phyloP scores from a whole-genome alignment of 768 basidiomycete genomes.

The Podaxis sp. region DNA sequence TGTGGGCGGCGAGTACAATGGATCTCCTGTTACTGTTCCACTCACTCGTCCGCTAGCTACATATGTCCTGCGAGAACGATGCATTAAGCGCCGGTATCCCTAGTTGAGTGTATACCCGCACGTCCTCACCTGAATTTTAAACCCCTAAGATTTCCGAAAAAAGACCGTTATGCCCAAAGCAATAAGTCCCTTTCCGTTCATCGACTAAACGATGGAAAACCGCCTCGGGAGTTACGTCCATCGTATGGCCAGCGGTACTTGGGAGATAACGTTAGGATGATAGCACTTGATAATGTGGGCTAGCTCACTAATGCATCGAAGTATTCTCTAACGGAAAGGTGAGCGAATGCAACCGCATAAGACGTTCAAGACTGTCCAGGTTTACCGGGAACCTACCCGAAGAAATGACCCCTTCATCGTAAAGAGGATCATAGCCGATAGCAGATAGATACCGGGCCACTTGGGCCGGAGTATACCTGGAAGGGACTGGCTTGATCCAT shows the following conservation, averaged over 20 bases:
- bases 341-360: conserved; percentile 28
- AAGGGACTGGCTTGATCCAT: conserved; percentile 24
- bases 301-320: conserved; percentile 35
- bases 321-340: conserved; percentile 38
- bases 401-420: conserved; percentile 18
- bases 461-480: conserved; percentile 22
- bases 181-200: conserved; percentile 25
- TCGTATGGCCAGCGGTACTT: conserved; percentile 24
- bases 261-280: neutral
- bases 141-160: conserved; percentile 26
- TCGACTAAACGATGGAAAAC: conserved; percentile 22
- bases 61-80: conserved; percentile 22
- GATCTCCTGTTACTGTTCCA: conserved; percentile 5
- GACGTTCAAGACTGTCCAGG: conserved; percentile 24
- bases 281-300: neutral
- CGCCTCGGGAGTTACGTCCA: conserved; percentile 25
- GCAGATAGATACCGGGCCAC: conserved; percentile 23
- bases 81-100: neutral
- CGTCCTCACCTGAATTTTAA: conserved; percentile 28
- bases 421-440: conserved; percentile 20
- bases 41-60: conserved; percentile 27
- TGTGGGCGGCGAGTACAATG: conserved; percentile 21
- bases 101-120: too few species aligned
- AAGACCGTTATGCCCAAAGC: conserved; percentile 28
- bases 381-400: conserved; percentile 22